phyloP scores from a whole-genome alignment of 169 alveolate genomes.

The Pseudocohnilembus persalinus region DNA sequence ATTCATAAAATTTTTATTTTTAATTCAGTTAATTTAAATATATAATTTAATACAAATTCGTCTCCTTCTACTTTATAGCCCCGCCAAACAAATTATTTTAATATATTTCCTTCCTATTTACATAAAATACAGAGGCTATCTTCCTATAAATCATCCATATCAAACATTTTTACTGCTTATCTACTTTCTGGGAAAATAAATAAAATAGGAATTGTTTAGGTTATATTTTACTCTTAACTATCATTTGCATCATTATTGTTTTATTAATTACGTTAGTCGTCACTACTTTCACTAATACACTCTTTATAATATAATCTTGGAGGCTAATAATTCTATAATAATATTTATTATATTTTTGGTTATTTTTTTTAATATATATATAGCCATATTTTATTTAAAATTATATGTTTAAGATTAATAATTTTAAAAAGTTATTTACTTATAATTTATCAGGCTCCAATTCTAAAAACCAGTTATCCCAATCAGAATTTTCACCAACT shows the following conservation, averaged over 20 bases:
- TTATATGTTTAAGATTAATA: too few relatives aligned
- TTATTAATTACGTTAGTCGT: slow-evolving; percentile 1
- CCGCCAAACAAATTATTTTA: slow-evolving; percentile 28
- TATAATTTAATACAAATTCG: slow-evolving; percentile 6
- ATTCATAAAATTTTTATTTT: too few relatives aligned
- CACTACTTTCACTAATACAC: not conserved
- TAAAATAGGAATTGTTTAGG: not conserved
- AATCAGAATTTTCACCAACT: slow-evolving; percentile 39
- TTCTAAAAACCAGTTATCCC: slow-evolving; percentile 67
- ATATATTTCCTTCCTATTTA: not conserved
- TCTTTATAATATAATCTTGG: not conserved
- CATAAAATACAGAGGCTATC: slow-evolving; percentile 11
- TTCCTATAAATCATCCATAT: slow-evolving; percentile 32
- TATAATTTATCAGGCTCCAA: slow-evolving; percentile 9
- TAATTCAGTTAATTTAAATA: too few relatives aligned
- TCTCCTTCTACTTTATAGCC: slow-evolving; percentile 28
- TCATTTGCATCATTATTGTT: slow-evolving; percentile 5
- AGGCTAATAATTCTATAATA: slow-evolving; percentile 6
- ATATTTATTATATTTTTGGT: not conserved
- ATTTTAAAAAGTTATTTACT: slow-evolving; percentile 13
- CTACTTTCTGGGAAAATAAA: slow-evolving; percentile 22
- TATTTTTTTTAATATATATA: too few relatives aligned
- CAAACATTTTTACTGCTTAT: slow-evolving; percentile 17
- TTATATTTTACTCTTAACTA: slow-evolving; percentile 3
- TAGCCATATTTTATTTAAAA: too few relatives aligned